Evolutionary conservation across 1,139 yeast species (phyloP), one percentile per base, ranked within the genome.

Genomic region (Magnusiomyces paraingens): DNA sequence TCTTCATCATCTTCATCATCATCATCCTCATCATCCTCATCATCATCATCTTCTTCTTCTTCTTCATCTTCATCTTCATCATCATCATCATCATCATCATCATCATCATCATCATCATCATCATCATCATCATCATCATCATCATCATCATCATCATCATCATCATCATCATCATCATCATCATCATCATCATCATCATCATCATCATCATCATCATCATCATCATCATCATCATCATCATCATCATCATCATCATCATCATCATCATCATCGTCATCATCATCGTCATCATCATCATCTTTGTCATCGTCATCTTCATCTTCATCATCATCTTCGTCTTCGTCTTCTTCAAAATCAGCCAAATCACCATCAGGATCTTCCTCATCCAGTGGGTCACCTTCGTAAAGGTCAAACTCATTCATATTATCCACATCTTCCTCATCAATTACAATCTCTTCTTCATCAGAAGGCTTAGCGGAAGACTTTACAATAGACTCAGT

Each of bases 71-170:
- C 70, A 55, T 61, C 72, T 61, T 15, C 26, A 6, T 15, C 26
- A 17, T 15, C 26, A 18, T 12, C 44, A 4, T 38, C 41, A n/a
- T 38, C 18, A 14, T 38, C 41, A 50, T 91, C 83, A 69, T 47
- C 21, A 11, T 15, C 15, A 2, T n/a, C 44, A 4, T 17, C 50
- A 15, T 22, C 47, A 14, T 4, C n/a, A 35, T 36, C 63, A 56
- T 62, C 70, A 55, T 62, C 72, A 61, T 38, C 18, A 5, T 38
- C 18, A 5, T 38, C 18, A n/a, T n/a, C 41, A 10, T 38, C 41
- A 5, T 38, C 18, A 17, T 38, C 41, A 51, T 91, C 83, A 69
- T 47, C 21, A 35, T 15, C 15, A 2, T n/a, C 44, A 1, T 17
- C 50, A 36, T 22, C 47, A 11, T 4, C n/a, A 4, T 36, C 47